Evolutionary conservation across 352 stramenopile genomes (phyloP).

Genomic region (Phytophthora constricta): DNA sequence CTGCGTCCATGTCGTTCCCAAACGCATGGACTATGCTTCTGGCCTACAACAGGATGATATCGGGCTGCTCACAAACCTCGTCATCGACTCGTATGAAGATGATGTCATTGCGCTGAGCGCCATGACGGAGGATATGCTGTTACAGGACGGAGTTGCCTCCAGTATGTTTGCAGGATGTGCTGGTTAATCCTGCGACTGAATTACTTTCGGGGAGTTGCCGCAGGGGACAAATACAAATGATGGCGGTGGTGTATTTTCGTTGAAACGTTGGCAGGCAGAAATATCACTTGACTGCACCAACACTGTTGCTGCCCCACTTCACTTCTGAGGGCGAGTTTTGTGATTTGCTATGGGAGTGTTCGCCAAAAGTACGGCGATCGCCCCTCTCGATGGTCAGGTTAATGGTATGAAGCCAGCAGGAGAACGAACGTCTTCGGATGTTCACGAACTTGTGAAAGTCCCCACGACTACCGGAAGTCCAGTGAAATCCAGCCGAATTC

Average conservation of each 20-base stretch:
- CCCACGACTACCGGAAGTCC: background rate
- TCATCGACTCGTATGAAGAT: constrained; percentile 64
- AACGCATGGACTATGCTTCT: constrained; percentile 26
- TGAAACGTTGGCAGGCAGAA: background rate
- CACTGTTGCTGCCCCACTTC: too few species aligned
- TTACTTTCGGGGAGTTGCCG: too few species aligned
- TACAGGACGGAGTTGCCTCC: constrained; percentile 37
- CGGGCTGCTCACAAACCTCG: constrained; percentile 56
- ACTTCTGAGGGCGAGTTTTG: too few species aligned
- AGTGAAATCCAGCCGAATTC: constrained; percentile 12
- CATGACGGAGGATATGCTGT: constrained; percentile 59
- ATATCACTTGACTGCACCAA: too few species aligned
- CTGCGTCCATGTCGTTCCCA: constrained; percentile 51
- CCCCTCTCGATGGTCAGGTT: background rate
- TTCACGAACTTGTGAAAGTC: background rate
- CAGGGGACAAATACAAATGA: too few species aligned
- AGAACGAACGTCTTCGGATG: too few species aligned
- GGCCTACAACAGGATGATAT: constrained; percentile 31
- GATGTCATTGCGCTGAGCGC: constrained; percentile 54
- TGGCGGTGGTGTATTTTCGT: background rate
- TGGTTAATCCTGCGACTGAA: too few species aligned
- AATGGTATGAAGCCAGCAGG: too few species aligned
- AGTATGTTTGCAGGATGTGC: background rate
- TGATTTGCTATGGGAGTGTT: too few species aligned
- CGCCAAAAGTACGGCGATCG: background rate